Conservation (phyloP, 1,284 basidiomycete genomes). For the Crepidotus sp. region DNA sequence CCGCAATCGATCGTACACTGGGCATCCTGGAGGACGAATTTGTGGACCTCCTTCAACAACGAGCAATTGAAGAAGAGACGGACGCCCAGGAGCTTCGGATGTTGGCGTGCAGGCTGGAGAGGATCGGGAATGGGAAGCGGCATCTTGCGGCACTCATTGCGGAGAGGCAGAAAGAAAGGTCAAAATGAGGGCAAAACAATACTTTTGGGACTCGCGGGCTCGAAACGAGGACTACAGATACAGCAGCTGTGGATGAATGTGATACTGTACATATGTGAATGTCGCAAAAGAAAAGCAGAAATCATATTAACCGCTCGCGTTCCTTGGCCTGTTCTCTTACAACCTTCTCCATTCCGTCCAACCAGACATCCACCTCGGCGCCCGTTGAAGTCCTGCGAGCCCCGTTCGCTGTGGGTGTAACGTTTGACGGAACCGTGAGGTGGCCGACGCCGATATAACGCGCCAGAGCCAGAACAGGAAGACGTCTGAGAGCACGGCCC, state of each 20-base stretch:
- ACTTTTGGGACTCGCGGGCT: neutral
- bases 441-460: slow-evolving; percentile 58
- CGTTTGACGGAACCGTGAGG: slow-evolving; percentile 16
- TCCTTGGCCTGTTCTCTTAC: slow-evolving; percentile 49
- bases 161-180: slow-evolving; percentile 2
- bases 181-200: neutral
- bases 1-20: slow-evolving; percentile 1
- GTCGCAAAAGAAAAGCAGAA: neutral
- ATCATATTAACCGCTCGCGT: slow-evolving; percentile 31
- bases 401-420: slow-evolving; percentile 4
- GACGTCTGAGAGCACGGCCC: slow-evolving; percentile 78
- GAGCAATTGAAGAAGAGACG: slow-evolving; percentile 23
- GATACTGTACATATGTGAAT: slow-evolving; percentile 20
- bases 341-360: slow-evolving; percentile 71
- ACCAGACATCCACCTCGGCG: slow-evolving; percentile 54
- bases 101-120: slow-evolving; percentile 21
- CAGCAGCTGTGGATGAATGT: slow-evolving; percentile 8
- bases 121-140: slow-evolving; percentile 17
- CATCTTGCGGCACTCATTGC: slow-evolving; percentile 10
- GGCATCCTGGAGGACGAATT: slow-evolving; percentile 24
- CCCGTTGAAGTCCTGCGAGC: slow-evolving; percentile 11
- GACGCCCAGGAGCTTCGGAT: slow-evolving; percentile 21
- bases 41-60: slow-evolving; percentile 20
- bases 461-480: slow-evolving; percentile 89
- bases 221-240: slow-evolving; percentile 12